Evolutionary conservation across 805 yeast genomes (phyloP), one percentile per base, ranked within the genome.

Genomic region (Suhomyces faveliae): DNA sequence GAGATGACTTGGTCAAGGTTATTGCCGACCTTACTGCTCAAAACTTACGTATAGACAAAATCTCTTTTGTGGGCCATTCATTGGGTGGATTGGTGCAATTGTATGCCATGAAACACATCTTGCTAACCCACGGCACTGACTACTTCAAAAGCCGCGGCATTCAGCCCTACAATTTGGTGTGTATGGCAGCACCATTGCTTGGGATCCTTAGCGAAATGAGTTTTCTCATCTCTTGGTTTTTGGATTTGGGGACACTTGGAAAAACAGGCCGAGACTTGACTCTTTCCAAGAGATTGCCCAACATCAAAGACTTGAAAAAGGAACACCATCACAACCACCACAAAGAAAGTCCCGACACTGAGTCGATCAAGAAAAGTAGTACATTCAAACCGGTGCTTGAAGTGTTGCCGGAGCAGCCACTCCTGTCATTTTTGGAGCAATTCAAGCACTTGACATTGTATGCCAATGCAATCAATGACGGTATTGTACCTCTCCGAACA

Each of bases 231-330:
- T 60, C 69, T 23, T 70, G 75, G 74, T 68, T 73, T 39, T 57
- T 73, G 40, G 77, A 72, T 50, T 48, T 73, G 22, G 78, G 78
- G 5, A 71, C 77, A 1, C 55, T 73, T 37, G 78, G 78, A 12
- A 71, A 67, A 47, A 73, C 77, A 0, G 78, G 78, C 2, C 60
- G 77, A 29, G 78, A 73, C 54, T 58, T 73, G 47, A 71, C 77
- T 5, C 59, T 73, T 24, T 64, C 63, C 60, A 68, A 65, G 43
- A 57, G 60, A 37, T 39, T 67, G 4, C 72, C 76, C 2, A 57
- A 51, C 13, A 43, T 61, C 10, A 51, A 48, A 35, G 60, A 55
- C 42, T 42, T 62, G 42, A 44, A 49, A 25, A 24, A 43, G 37
- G 55, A 55, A 22, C 44, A 56, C 35, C 23, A 43, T 11, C 49